Evolutionary conservation across 306 rosid genomes (phyloP).

Genomic region (Acacia melanoxylon): DNA sequence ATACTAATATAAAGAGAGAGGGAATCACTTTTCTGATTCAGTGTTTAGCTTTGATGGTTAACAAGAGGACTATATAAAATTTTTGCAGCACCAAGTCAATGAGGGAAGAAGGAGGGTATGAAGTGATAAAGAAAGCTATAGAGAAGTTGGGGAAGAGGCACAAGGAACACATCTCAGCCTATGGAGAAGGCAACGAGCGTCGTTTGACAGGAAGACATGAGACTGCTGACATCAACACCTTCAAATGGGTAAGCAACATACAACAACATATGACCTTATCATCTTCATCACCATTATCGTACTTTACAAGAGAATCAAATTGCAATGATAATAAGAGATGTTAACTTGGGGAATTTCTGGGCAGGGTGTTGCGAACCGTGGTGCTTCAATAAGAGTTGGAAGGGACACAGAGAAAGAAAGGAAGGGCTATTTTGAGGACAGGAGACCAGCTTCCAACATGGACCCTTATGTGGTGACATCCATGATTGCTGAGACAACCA

Average conservation of each 20-base stretch:
- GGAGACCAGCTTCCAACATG: constrained; percentile 99
- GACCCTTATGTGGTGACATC: constrained; percentile 96
- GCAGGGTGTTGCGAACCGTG: constrained; percentile 97
- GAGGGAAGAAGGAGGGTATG: constrained; percentile 81
- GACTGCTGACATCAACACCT: constrained; percentile 81
- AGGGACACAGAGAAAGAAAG: constrained; percentile 95
- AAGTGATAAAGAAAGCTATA: constrained; percentile 77
- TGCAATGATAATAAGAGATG: background rate
- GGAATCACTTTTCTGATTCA: background rate
- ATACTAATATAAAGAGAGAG: background rate
- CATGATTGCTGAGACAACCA: constrained; percentile 90
- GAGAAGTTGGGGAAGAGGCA: constrained; percentile 73
- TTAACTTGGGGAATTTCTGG: background rate
- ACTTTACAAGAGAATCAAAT: background rate
- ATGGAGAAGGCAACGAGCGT: constrained; percentile 96
- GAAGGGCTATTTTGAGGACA: constrained; percentile 92
- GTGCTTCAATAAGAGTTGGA: constrained; percentile 93
- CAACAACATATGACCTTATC: background rate
- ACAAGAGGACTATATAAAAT: constrained; percentile 9
- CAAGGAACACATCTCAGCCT: constrained; percentile 84
- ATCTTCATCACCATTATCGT: background rate
- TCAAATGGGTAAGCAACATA: constrained; percentile 70
- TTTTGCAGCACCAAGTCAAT: constrained; percentile 73
- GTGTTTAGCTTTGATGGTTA: background rate
- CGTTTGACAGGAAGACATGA: constrained; percentile 90